A percentile compares a stretch with the other conserved stretches of the same genome.
Evolutionary conservation across 2,329 filamentous ascomycete species (phyloP).

Genomic region (Pestalotiopsis sp.): DNA sequence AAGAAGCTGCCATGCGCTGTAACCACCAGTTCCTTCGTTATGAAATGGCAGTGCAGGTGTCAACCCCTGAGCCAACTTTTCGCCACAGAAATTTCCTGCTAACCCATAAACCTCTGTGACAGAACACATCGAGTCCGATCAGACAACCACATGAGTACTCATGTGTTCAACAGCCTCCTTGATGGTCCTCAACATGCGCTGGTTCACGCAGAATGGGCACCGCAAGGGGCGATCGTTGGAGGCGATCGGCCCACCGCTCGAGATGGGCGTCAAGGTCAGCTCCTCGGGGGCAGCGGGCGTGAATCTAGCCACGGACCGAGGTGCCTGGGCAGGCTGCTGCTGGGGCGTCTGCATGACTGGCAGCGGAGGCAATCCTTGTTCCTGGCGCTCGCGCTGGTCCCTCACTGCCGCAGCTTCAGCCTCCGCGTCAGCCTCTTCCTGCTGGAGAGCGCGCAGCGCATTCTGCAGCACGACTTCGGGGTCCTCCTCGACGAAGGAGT

Average conservation of each 20-base stretch:
- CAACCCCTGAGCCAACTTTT: not conserved
- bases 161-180: slow-evolving; percentile 65
- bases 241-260: slow-evolving; percentile 48
- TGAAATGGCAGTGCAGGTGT: not conserved
- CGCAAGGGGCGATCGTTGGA: slow-evolving; percentile 51
- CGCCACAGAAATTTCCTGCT: not conserved
- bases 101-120: not conserved
- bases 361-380: slow-evolving; percentile 39
- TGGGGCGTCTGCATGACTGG: slow-evolving; percentile 25
- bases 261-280: slow-evolving; percentile 57
- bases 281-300: slow-evolving; percentile 32
- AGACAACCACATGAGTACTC: slow-evolving; percentile 63
- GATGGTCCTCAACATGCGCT: slow-evolving; percentile 60
- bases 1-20: not conserved
- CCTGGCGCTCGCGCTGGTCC: slow-evolving; percentile 52
- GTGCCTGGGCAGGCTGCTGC: slow-evolving; percentile 16
- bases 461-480: slow-evolving; percentile 61
- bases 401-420: slow-evolving; percentile 57
- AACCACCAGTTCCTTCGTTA: not conserved
- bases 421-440: slow-evolving; percentile 60
- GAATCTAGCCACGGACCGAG: slow-evolving; percentile 22
- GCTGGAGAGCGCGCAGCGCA: slow-evolving; percentile 58
- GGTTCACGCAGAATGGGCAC: slow-evolving; percentile 64
- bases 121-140: slow-evolving; percentile 12
- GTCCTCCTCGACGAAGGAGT: slow-evolving; percentile 48